These are phyloP conservation scores for Phytophthora niederhauseri DNA, from an alignment of 352 stramenopile species.

Conservation along the genomic window DNA sequence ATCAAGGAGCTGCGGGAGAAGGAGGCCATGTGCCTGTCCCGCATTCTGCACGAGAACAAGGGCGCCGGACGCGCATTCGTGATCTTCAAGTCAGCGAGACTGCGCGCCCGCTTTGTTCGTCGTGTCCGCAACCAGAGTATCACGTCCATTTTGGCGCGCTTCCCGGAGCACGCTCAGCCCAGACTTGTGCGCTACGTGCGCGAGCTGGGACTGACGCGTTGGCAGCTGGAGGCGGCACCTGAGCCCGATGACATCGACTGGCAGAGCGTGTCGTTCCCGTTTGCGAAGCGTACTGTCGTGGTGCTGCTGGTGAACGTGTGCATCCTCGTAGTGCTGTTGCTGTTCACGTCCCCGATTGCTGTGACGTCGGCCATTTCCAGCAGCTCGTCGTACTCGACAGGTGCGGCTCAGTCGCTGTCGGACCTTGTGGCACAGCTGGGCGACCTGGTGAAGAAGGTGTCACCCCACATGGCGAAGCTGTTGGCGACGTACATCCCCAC, in stretches of 20 bases:
- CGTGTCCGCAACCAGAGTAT: slow-evolving; percentile 79
- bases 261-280: slow-evolving; percentile 85
- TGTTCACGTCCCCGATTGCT: slow-evolving; percentile 86
- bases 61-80: slow-evolving; percentile 81
- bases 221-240: slow-evolving; percentile 74
- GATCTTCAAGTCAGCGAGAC: slow-evolving; percentile 76
- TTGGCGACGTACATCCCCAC: slow-evolving; percentile 82
- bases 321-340: slow-evolving; percentile 74
- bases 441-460: slow-evolving; percentile 61
- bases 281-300: slow-evolving; percentile 74
- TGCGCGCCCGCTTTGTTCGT: slow-evolving; percentile 79
- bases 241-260: slow-evolving; percentile 89
- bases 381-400: slow-evolving; percentile 65
- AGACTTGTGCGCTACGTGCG: slow-evolving; percentile 76
- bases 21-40: slow-evolving; percentile 58
- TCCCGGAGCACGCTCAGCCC: slow-evolving; percentile 65
- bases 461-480: slow-evolving; percentile 83
- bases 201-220: slow-evolving; percentile 77
- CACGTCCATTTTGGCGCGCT: slow-evolving; percentile 74
- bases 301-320: slow-evolving; percentile 78
- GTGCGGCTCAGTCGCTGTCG: slow-evolving; percentile 67
- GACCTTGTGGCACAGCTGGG: slow-evolving; percentile 68
- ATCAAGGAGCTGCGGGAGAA: slow-evolving; percentile 66
- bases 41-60: slow-evolving; percentile 71
- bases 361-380: slow-evolving; percentile 85